These are phyloP conservation scores for Lentinula aciculospora DNA, from an alignment of 768 basidiomycete genomes.

Conservation along the genomic window DNA sequence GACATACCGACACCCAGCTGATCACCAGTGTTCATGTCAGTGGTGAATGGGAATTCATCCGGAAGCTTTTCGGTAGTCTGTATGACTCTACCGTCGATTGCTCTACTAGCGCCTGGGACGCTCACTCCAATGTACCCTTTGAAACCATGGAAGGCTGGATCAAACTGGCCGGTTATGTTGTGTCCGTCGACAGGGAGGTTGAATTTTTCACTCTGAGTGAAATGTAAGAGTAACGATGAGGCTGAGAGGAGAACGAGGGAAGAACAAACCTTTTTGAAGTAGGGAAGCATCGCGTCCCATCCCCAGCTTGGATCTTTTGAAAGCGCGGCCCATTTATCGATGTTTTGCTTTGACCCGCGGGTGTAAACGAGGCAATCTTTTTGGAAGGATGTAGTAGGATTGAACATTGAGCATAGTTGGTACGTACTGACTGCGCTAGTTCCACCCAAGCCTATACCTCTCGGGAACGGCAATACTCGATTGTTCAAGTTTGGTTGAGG, in stretches of 20 bases:
- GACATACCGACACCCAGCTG: constrained; percentile 25
- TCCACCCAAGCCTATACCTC: constrained; percentile 17
- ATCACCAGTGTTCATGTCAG: constrained; percentile 23
- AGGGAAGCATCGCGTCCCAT: constrained; percentile 14
- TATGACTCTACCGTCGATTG: constrained; percentile 23
- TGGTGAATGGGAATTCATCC: constrained; percentile 17
- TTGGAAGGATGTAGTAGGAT: no score
- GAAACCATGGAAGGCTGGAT: constrained; percentile 20
- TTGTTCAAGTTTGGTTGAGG: constrained; percentile 16
- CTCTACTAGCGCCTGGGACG: constrained; percentile 19
- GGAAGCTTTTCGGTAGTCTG: constrained; percentile 19
- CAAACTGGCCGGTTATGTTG: constrained; percentile 15
- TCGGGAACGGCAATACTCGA: constrained; percentile 13
- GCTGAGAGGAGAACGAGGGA: background rate
- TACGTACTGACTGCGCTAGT: constrained; percentile 13
- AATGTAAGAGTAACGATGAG: no score
- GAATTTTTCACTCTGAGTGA: constrained; percentile 15
- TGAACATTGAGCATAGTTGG: no score
- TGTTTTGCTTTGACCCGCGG: constrained; percentile 15
- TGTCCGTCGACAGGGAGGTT: constrained; percentile 17
- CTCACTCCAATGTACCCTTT: constrained; percentile 22
- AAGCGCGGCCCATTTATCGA: constrained; percentile 13
- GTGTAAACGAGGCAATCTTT: constrained; percentile 16
- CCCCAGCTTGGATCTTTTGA: constrained; percentile 16
- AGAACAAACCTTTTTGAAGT: constrained; percentile 12